Percentiles rank a stretch among this genome's conserved stretches.
Evolutionary conservation across 2,329 filamentous ascomycete genomes (phyloP).

Genomic region (Colletotrichum incanum): DNA sequence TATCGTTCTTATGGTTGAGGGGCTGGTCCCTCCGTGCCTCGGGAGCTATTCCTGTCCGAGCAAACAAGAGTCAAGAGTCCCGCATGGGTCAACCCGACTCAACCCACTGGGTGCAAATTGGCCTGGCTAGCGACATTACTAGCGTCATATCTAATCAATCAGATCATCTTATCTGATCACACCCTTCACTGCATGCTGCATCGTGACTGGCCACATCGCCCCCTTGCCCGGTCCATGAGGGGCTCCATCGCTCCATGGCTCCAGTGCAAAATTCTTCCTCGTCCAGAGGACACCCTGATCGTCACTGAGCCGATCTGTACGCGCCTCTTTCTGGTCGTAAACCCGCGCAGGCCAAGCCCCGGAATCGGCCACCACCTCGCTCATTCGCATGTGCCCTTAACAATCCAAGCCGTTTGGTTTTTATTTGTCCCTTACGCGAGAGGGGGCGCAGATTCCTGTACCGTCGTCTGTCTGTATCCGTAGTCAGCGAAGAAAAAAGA

Average conservation of each 20-base stretch:
- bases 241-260: conserved; percentile 7
- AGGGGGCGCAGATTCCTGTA: not conserved
- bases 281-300: conserved; percentile 27
- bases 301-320: conserved; percentile 5
- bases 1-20: not conserved
- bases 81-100: not conserved
- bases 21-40: not conserved
- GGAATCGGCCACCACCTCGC: conserved; percentile 30
- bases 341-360: conserved; percentile 20
- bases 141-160: conserved; percentile 43
- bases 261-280: conserved; percentile 35
- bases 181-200: conserved; percentile 23
- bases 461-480: not conserved
- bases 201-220: conserved; percentile 28
- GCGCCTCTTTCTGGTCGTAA: conserved; percentile 26
- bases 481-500: conserved; percentile 9
- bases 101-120: conserved; percentile 25
- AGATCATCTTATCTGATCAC: conserved; percentile 43
- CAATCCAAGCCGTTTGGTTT: conserved; percentile 6
- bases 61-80: conserved; percentile 15
- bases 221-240: conserved; percentile 29
- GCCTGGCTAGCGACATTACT: conserved; percentile 32
- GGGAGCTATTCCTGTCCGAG: conserved; percentile 9
- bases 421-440: conserved; percentile 1
- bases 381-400: conserved; percentile 11